A percentile compares a stretch with the other conserved stretches of the same genome.
Conservation (phyloP, 306 rosid species). For the Begonia loranthoides region DNA sequence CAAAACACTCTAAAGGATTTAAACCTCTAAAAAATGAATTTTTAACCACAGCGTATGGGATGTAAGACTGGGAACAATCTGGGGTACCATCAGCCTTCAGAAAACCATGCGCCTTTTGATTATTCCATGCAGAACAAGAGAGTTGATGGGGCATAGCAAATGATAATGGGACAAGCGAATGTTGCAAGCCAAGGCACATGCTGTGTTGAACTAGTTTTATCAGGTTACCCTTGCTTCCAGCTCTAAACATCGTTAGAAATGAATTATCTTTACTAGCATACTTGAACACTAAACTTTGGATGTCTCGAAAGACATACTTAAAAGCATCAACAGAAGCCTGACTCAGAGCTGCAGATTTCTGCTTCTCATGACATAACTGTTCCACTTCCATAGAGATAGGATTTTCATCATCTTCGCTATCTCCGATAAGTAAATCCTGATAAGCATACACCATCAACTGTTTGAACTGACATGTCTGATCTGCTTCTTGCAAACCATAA, state of each 20-base stretch:
- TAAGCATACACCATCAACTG: slow-evolving; percentile 51
- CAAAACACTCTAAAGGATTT: slow-evolving; percentile 88
- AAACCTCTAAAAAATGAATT: slow-evolving; percentile 74
- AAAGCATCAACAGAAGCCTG: slow-evolving; percentile 83
- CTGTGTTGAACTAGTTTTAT: slow-evolving; percentile 69
- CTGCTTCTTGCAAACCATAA: slow-evolving; percentile 68
- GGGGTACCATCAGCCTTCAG: slow-evolving; percentile 24
- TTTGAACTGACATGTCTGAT: slow-evolving; percentile 39
- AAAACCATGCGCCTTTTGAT: slow-evolving; percentile 27
- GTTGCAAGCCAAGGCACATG: slow-evolving; percentile 93
- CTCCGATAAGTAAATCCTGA: slow-evolving; percentile 34
- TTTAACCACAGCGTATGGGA: slow-evolving; percentile 75
- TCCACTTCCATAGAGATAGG: slow-evolving; percentile 26
- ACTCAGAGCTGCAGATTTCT: slow-evolving; percentile 54
- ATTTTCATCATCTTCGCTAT: slow-evolving; percentile 25
- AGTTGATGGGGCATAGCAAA: slow-evolving; percentile 59
- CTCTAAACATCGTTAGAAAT: slow-evolving; percentile 64
- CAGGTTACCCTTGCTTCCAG: slow-evolving; percentile 97
- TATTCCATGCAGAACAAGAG: slow-evolving; percentile 77
- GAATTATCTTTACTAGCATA: slow-evolving; percentile 48
- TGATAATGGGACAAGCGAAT: slow-evolving; percentile 70
- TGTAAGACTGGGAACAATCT: slow-evolving; percentile 36
- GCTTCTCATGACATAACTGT: slow-evolving; percentile 46
- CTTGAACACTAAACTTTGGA: slow-evolving; percentile 56
- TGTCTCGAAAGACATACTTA: slow-evolving; percentile 57